phyloP scores from a whole-genome alignment of 2,329 filamentous ascomycete genomes.

The Aschersonia sp. region DNA sequence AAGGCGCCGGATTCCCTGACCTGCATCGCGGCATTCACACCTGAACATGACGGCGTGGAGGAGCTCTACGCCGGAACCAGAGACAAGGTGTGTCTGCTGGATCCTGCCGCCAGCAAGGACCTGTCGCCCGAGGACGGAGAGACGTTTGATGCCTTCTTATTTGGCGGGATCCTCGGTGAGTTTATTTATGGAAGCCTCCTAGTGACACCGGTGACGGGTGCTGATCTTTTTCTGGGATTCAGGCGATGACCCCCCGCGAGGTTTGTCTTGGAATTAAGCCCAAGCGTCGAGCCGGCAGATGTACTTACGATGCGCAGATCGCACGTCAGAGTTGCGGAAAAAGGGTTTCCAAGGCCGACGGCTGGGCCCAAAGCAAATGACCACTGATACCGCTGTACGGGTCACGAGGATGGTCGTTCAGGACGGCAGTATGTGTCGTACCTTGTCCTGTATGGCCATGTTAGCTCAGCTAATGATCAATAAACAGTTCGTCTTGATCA shows the following conservation, averaged over 20 bases:
- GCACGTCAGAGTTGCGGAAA: constrained; percentile 86
- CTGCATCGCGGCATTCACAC: constrained; percentile 45
- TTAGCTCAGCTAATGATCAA: neutral
- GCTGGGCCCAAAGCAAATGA: constrained; percentile 91
- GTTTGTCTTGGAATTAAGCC: constrained; percentile 33
- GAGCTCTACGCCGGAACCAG: constrained; percentile 63
- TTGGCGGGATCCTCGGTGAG: constrained; percentile 87
- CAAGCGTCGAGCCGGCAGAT: neutral
- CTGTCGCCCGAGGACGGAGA: constrained; percentile 71
- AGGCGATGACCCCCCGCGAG: constrained; percentile 90
- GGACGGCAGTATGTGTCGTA: constrained; percentile 49
- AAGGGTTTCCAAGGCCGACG: constrained; percentile 84
- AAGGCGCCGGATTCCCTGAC: constrained; percentile 45
- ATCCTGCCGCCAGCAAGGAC: constrained; percentile 72
- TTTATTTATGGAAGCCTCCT: constrained; percentile 2
- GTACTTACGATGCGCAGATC: constrained; percentile 40
- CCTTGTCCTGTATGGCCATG: neutral
- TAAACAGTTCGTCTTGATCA: constrained; percentile 57
- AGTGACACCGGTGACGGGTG: neutral
- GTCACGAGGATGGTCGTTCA: constrained; percentile 85
- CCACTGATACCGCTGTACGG: constrained; percentile 89
- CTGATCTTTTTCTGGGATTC: constrained; percentile 7
- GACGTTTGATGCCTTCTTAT: constrained; percentile 79
- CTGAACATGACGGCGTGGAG: constrained; percentile 69
- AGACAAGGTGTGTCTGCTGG: constrained; percentile 71